Percentiles rank a stretch among this genome's conserved stretches.
These are phyloP conservation scores for Antitrichia curtipendula DNA, from an alignment of 225 moss, liverwort and hornwort genomes.

Conservation along the genomic window DNA sequence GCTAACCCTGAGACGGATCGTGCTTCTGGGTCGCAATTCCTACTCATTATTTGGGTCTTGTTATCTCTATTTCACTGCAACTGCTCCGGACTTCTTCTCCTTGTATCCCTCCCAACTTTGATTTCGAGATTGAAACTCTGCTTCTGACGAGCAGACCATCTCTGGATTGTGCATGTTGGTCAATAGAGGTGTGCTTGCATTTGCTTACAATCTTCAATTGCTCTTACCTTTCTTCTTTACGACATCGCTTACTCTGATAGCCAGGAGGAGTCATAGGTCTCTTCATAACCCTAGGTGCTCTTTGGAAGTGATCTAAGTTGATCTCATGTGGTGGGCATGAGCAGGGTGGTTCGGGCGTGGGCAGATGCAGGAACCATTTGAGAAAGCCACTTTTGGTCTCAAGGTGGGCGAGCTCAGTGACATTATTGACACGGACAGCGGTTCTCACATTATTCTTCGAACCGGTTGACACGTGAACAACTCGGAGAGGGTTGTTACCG, in stretches of 20 bases:
- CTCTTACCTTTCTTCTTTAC: not conserved
- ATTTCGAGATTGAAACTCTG: not conserved
- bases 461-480: constrained; percentile 19
- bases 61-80: not conserved
- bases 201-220: not conserved
- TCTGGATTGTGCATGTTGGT: not conserved
- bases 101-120: not conserved
- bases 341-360: constrained; percentile 58
- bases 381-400: constrained; percentile 42
- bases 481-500: not conserved
- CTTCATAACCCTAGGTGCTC: not conserved
- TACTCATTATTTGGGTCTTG: not conserved
- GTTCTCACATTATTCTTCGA: constrained; percentile 52
- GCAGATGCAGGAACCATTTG: constrained; percentile 67
- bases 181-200: not conserved
- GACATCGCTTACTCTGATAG: not conserved
- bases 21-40: not conserved
- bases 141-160: not conserved
- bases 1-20: not conserved
- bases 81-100: not conserved
- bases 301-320: not conserved
- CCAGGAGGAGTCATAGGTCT: not conserved
- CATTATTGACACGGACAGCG: constrained; percentile 58
- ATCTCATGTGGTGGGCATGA: not conserved
- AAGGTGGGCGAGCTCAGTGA: constrained; percentile 62